Percentiles rank a stretch among this genome's conserved stretches.
phyloP scores from a whole-genome alignment of 495 filamentous ascomycete genomes.

The Hypoxylon trugodes region DNA sequence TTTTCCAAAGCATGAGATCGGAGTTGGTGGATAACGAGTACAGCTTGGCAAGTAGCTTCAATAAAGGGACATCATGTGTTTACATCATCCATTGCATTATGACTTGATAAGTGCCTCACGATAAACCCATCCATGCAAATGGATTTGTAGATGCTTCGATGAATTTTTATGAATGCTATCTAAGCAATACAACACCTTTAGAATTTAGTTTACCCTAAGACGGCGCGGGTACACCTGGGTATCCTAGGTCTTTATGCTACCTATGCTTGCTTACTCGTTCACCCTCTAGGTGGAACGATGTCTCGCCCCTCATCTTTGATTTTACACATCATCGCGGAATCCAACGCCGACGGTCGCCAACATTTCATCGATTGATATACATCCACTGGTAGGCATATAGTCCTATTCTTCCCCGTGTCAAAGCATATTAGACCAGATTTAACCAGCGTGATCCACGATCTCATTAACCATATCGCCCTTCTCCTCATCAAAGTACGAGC shows the following conservation, averaged over 20 bases:
- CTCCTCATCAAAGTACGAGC: conserved; percentile 71
- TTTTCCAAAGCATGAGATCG: conserved; percentile 32
- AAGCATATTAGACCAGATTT: conserved; percentile 24
- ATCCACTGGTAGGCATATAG: neutral
- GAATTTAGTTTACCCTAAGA: neutral
- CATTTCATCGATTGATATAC: conserved; percentile 3
- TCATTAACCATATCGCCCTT: conserved; percentile 80
- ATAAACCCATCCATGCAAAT: no score
- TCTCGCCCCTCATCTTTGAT: neutral
- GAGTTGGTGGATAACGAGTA: conserved; percentile 31
- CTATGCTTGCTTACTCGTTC: neutral
- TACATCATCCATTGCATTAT: no score
- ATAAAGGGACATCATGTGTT: neutral
- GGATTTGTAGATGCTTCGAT: conserved; percentile 33
- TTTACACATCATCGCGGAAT: conserved; percentile 8
- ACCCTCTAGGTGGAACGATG: conserved; percentile 2
- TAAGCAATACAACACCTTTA: conserved; percentile 30
- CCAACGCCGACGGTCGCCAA: conserved; percentile 4
- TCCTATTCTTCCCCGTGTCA: neutral
- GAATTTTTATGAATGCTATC: conserved; percentile 34
- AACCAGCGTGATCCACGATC: conserved; percentile 90
- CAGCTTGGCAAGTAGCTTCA: conserved; percentile 6
- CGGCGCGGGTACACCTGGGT: conserved; percentile 8
- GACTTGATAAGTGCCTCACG: no score
- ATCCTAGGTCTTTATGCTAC: conserved; percentile 25